Conservation (phyloP, 352 stramenopile genomes). For the Blastocystis sp. region DNA sequence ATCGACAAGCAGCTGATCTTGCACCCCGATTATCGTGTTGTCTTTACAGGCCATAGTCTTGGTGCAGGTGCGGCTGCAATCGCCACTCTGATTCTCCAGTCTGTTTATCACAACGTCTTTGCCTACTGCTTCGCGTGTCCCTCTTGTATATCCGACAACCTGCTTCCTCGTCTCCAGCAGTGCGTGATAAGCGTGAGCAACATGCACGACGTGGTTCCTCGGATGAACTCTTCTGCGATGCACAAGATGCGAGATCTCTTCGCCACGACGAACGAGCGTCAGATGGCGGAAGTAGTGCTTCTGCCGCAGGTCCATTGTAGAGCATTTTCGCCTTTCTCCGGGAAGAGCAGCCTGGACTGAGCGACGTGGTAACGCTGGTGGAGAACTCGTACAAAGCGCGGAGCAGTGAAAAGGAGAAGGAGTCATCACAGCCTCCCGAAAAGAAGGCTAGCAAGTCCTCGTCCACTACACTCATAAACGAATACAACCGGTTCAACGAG, state of each 20-base stretch:
- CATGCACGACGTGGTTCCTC: constrained; percentile 35
- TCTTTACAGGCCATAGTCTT: constrained; percentile 40
- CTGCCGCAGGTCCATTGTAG: neutral
- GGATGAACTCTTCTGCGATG: constrained; percentile 47
- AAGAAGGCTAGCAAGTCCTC: too few relatives aligned
- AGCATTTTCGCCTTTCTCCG: neutral
- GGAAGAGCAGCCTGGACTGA: neutral
- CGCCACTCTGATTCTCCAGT: constrained; percentile 28
- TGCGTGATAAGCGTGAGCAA: neutral
- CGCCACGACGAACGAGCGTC: too few relatives aligned
- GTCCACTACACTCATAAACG: neutral
- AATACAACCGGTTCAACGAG: neutral
- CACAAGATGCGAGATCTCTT: neutral
- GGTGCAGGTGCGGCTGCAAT: constrained; percentile 24
- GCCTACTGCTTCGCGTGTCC: constrained; percentile 38
- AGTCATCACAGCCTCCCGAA: too few relatives aligned
- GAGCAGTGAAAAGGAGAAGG: too few relatives aligned
- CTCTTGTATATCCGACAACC: neutral
- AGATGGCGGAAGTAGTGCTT: neutral
- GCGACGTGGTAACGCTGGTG: neutral
- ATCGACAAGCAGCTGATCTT: neutral
- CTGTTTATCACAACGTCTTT: neutral
- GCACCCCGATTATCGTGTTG: constrained; percentile 19
- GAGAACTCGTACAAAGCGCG: neutral
- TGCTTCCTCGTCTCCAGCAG: neutral